phyloP scores from a whole-genome alignment of 1,139 yeast genomes.

The Zygosaccharomyces sapae region DNA sequence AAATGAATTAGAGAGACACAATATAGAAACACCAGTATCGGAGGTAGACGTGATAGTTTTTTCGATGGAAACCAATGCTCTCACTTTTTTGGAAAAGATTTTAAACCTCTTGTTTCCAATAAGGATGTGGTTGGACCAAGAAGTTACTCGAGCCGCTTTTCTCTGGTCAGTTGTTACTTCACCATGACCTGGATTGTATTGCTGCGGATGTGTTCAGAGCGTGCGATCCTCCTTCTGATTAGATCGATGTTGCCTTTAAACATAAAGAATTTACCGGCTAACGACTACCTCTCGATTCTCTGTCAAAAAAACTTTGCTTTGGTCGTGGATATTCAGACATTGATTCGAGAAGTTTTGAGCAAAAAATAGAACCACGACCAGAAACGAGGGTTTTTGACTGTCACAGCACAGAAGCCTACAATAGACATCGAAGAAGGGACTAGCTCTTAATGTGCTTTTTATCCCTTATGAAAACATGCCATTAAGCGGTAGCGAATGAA shows the following conservation, averaged over 20 bases:
- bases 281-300: not conserved
- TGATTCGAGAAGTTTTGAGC: not conserved
- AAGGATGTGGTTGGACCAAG: not conserved
- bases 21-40: not conserved
- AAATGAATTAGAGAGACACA: not conserved
- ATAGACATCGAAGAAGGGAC: not conserved
- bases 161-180: not conserved
- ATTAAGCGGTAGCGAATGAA: too few species aligned
- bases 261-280: not conserved
- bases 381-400: not conserved
- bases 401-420: not conserved
- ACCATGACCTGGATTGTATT: not conserved
- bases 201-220: not conserved
- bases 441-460: not conserved
- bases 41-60: not conserved
- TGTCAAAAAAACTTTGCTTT: not conserved
- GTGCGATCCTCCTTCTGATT: not conserved
- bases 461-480: not conserved
- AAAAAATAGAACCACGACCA: not conserved
- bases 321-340: not conserved
- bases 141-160: not conserved
- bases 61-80: not conserved
- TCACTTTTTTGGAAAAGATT: not conserved
- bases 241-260: not conserved
- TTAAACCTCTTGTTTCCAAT: not conserved